Evolutionary conservation across 2,329 filamentous ascomycete genomes (phyloP), one percentile per base, ranked within the genome.

Genomic region (Xylariomycetidae sp.): DNA sequence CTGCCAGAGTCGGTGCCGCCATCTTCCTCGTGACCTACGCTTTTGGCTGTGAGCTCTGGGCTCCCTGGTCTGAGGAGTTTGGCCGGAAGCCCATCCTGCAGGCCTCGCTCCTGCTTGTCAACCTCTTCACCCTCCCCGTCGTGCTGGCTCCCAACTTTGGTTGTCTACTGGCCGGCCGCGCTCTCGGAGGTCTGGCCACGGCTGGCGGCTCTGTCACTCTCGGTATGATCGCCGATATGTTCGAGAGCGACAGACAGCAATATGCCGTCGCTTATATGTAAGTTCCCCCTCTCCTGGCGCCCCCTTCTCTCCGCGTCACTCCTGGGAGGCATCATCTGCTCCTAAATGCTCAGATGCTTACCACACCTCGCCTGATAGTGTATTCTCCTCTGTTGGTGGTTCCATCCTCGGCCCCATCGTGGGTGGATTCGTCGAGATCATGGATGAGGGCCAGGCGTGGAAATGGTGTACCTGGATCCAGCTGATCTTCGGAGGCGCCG

Each of bases 1-100:
- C 74, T 4, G 85, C 81, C 4, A 76, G 85, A 34, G 74, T 77
- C 36, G 86, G 86, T 54, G 83, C 85, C 38, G 82, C 85, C 63
- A 76, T 88, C 42, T 92, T 90, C 63, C 63, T 94, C 25, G 72
- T 92, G 31, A 59, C 80, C 3, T 92, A 94, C 56, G 86, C 85
- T 23, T 89, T 92, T 54, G 87, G 87, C 22, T 92, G 87, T 56
- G 87, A 92, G 61, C 69, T 92, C 0, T 92, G 87, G 87, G 87
- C 87, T 0, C 87, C 87, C 0, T 92, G 86, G 84, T 85, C 78
- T 28, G 87, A 94, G 56, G 87, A 92, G 51, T 68, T 90, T 31
- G 87, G 87, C 14, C 77, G 87, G 31, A 84, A 80, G 66, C 81
- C 81, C 2, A 74, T 92, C 35, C 68, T 90, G 15, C 86, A 90